These are phyloP conservation scores for Acrodontium crateriforme DNA, from an alignment of 2,329 filamentous ascomycete genomes.

Conservation along the genomic window DNA sequence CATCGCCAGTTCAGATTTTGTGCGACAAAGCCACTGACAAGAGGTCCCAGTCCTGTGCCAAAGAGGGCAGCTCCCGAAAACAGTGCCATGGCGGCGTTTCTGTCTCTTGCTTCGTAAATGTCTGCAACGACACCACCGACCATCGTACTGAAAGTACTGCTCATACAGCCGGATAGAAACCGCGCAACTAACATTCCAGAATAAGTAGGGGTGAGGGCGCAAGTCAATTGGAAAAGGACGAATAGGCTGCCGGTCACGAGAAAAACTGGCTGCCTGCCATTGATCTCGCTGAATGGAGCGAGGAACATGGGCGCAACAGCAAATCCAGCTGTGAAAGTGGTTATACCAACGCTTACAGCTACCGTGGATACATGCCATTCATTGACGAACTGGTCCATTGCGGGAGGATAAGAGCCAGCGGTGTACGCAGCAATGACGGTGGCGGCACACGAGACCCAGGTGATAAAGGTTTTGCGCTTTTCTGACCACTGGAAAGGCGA, in stretches of 20 bases:
- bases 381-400: conserved; percentile 47
- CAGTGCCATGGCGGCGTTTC: conserved; percentile 81
- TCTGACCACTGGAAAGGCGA: conserved; percentile 63
- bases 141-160: conserved; percentile 71
- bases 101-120: conserved; percentile 61
- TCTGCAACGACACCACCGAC: conserved; percentile 86
- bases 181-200: conserved; percentile 62
- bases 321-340: conserved; percentile 70
- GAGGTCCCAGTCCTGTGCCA: conserved; percentile 66
- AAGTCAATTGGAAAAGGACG: conserved; percentile 56
- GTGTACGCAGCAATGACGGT: conserved; percentile 68
- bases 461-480: conserved; percentile 54
- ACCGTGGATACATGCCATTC: conserved; percentile 52
- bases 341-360: conserved; percentile 63
- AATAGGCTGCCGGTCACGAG: conserved; percentile 59
- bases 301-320: conserved; percentile 74
- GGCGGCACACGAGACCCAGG: conserved; percentile 60
- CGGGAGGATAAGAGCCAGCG: conserved; percentile 66
- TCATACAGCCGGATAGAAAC: conserved; percentile 65
- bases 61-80: conserved; percentile 69
- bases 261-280: conserved; percentile 75
- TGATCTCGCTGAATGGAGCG: conserved; percentile 69
- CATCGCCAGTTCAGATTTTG: conserved; percentile 61
- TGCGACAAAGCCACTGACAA: conserved; percentile 57
- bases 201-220: conserved; percentile 55